phyloP scores from a whole-genome alignment of 345 rosid species.

The Populus tremula region DNA sequence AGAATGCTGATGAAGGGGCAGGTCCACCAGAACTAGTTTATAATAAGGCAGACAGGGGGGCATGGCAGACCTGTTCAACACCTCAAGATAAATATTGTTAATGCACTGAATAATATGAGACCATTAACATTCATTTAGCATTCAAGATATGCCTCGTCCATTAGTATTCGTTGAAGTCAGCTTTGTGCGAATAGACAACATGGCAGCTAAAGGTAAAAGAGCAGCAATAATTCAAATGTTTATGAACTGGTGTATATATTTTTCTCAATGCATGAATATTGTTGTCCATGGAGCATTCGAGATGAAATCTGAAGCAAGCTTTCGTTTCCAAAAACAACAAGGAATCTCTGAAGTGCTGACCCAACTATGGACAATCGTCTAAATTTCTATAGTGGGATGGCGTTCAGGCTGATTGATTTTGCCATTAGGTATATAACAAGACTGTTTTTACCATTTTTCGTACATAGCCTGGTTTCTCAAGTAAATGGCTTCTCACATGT shows the following conservation, averaged over 20 bases:
- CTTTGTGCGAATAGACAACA: background rate
- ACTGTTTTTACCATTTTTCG: background rate
- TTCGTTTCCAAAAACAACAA: slow-evolving; percentile 16
- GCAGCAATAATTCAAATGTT: background rate
- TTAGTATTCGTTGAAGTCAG: slow-evolving; percentile 8
- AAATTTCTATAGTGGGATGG: background rate
- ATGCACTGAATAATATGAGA: slow-evolving; percentile 6
- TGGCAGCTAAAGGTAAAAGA: background rate
- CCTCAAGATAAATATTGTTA: slow-evolving; percentile 2
- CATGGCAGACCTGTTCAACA: slow-evolving; percentile 28
- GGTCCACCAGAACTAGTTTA: slow-evolving; percentile 37
- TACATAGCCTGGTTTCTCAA: background rate
- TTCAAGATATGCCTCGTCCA: slow-evolving; percentile 4
- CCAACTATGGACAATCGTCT: slow-evolving; percentile 13
- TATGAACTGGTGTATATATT: background rate
- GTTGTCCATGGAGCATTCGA: background rate
- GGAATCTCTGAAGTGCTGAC: slow-evolving; percentile 21
- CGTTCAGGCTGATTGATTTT: background rate
- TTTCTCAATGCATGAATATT: background rate
- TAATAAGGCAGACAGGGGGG: slow-evolving; percentile 34
- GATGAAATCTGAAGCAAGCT: slow-evolving; percentile 11
- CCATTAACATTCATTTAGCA: background rate
- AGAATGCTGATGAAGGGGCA: background rate
- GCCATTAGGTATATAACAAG: background rate
- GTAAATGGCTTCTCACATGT: background rate